Conservation (phyloP, 2,329 filamentous ascomycete species). For the Biscogniauxia mediterranea region DNA sequence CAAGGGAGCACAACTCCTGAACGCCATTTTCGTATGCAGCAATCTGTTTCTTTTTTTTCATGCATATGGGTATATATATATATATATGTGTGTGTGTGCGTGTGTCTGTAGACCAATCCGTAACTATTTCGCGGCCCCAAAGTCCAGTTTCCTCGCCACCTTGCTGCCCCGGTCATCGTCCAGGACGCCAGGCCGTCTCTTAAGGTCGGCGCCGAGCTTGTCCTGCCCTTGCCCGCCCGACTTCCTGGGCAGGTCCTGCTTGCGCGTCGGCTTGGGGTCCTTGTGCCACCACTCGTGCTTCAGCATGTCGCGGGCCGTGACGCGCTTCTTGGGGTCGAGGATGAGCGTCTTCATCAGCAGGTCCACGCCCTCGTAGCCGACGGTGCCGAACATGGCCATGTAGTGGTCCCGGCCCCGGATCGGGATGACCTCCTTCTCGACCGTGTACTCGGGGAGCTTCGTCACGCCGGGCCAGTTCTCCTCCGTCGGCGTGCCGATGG, state of each 20-base stretch:
- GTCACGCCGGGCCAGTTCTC: constrained; percentile 94
- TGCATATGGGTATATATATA: constrained; percentile 1
- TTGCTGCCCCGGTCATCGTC: constrained; percentile 69
- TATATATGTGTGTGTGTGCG: too few relatives aligned
- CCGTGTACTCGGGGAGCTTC: constrained; percentile 76
- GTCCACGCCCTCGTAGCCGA: constrained; percentile 81
- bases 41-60: not conserved
- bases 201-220: constrained; percentile 79
- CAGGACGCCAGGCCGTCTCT: constrained; percentile 69
- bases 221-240: constrained; percentile 65
- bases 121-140: constrained; percentile 51
- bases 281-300: constrained; percentile 83
- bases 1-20: not conserved
- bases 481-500: constrained; percentile 87
- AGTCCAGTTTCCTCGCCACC: constrained; percentile 81
- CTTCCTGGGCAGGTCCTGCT: constrained; percentile 78
- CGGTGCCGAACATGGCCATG: constrained; percentile 71
- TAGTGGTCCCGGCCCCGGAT: constrained; percentile 70
- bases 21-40: not conserved
- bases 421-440: constrained; percentile 58
- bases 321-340: constrained; percentile 82
- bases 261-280: constrained; percentile 78
- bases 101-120: not conserved
- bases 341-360: constrained; percentile 80
- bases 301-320: constrained; percentile 74